Evolutionary conservation across 2,329 filamentous ascomycete species (phyloP), one percentile per base, ranked within the genome.

Genomic region (Ceratocystis albifundus): DNA sequence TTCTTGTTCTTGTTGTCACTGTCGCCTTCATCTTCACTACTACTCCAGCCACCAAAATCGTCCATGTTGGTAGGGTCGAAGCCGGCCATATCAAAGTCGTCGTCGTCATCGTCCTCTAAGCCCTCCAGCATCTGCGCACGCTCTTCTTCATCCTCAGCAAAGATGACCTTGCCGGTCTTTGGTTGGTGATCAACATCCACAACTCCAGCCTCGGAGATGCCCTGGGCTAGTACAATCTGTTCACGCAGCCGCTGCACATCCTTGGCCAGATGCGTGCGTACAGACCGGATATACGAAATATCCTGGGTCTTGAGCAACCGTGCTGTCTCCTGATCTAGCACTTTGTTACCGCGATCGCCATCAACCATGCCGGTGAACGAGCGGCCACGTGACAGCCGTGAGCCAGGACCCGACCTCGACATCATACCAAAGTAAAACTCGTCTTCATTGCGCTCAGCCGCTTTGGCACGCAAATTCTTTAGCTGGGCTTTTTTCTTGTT

Each of bases 341-440:
- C 76, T 68, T 76, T 77, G 71, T 84, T 84, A 15, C 83, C 83
- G 62, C 84, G 78, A 71, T 85, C 81, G 62, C 82, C 83, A 67
- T 80, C 76, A 0, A 85, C 79, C 0, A 78, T 83, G 44, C 84
- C 84, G 1, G 75, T 79, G 76, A 81, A 84, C 55, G 73, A 74
- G 72, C 78, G 81, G 66, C 78, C 83, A 70, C 74, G 77, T 70
- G 79, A 77, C 48, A 82, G 72, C 20, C 74, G 74, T 5, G 79
- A 78, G 4, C 80, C 79, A 3, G 83, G 80, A 8, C 84, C 84
- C 66, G 79, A 78, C 68, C 82, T 82, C 70, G 81, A 83, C 71
- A 87, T 77, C 86, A 88, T 88, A 69, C 83, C 84, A 72, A 84
- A 87, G 77, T 87, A 87, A 75, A 88, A 88, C 72, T 88, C 86